phyloP scores from a whole-genome alignment of 148 eudicot genomes.

The Heliamphora exappendiculata region DNA sequence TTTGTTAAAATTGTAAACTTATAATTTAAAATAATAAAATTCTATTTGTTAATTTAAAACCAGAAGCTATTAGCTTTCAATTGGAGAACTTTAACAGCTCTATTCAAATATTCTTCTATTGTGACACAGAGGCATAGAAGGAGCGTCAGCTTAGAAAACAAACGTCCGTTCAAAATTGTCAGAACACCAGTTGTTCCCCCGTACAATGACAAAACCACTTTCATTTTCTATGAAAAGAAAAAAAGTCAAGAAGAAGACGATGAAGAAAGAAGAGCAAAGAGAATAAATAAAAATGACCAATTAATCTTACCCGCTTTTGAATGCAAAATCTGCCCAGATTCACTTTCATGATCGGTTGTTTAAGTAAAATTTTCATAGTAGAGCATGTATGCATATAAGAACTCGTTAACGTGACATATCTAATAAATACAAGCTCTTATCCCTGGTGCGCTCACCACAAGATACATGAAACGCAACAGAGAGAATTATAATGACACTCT shows the following conservation, averaged over 20 bases:
- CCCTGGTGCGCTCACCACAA: not conserved
- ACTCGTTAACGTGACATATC: not conserved
- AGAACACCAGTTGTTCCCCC: no score
- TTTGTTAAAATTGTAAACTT: no score
- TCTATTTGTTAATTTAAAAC: no score
- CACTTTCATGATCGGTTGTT: not conserved
- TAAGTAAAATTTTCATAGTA: not conserved
- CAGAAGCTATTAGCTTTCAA: no score
- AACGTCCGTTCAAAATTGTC: no score
- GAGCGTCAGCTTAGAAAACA: no score
- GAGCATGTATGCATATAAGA: not conserved
- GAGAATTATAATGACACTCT: constrained; percentile 1
- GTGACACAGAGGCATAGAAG: no score
- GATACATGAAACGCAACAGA: not conserved
- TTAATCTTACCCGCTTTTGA: not conserved
- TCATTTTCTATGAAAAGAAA: not conserved
- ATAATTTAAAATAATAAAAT: no score
- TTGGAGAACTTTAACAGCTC: no score
- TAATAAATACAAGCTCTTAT: not conserved
- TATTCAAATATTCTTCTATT: no score
- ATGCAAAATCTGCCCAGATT: not conserved
- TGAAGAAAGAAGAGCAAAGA: not conserved
- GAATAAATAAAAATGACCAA: not conserved
- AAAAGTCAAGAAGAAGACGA: no score
- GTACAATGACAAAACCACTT: no score